Percentiles rank a stretch among this genome's conserved stretches.
phyloP scores from a whole-genome alignment of 2,329 filamentous ascomycete species.

The Fusarium protoensiforme region DNA sequence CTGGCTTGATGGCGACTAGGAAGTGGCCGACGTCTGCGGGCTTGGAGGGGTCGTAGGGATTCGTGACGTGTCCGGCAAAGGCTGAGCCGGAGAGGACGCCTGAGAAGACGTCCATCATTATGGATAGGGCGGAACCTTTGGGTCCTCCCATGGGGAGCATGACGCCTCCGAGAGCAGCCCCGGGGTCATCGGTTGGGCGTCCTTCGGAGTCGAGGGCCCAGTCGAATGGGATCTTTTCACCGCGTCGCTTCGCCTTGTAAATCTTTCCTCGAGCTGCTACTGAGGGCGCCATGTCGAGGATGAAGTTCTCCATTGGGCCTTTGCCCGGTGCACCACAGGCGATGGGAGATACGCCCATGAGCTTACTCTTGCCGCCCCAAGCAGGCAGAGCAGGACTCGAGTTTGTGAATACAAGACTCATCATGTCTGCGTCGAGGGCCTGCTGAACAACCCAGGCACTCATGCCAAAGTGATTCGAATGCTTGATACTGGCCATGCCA shows the following conservation, averaged over 20 bases:
- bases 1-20: constrained; percentile 77
- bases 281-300: constrained; percentile 79
- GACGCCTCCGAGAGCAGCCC: constrained; percentile 76
- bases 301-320: constrained; percentile 66
- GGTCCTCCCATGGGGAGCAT: constrained; percentile 90
- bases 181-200: constrained; percentile 76
- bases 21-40: constrained; percentile 81
- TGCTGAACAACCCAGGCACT: constrained; percentile 83
- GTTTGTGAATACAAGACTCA: constrained; percentile 78
- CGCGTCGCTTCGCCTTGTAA: constrained; percentile 74
- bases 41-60: constrained; percentile 78
- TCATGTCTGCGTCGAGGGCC: constrained; percentile 77
- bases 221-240: constrained; percentile 75
- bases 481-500: constrained; percentile 79
- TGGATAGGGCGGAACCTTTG: constrained; percentile 79
- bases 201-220: constrained; percentile 83
- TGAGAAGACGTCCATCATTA: constrained; percentile 93
- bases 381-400: constrained; percentile 78
- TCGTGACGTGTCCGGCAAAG: constrained; percentile 81
- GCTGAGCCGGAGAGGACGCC: constrained; percentile 81
- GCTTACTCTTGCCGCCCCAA: constrained; percentile 74
- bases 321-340: constrained; percentile 78
- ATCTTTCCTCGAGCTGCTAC: constrained; percentile 79
- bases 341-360: constrained; percentile 80
- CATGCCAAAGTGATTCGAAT: constrained; percentile 89